These are phyloP conservation scores for Fomitopsis betulina DNA, from an alignment of 1,284 basidiomycete species.

Conservation along the genomic window DNA sequence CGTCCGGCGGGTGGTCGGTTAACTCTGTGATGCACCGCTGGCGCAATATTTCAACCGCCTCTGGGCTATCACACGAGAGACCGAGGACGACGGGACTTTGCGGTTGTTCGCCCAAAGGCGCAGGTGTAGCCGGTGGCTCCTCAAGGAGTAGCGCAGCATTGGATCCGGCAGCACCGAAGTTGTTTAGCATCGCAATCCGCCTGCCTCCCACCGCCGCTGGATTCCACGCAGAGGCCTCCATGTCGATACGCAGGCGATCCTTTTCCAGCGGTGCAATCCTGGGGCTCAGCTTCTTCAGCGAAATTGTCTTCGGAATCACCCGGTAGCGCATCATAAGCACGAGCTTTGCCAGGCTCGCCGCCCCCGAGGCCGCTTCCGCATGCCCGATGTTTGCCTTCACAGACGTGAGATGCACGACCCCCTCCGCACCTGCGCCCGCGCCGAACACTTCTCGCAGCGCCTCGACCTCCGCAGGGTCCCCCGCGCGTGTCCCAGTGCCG, in stretches of 20 bases:
- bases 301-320: constrained; percentile 56
- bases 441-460: constrained; percentile 57
- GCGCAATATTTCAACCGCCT: constrained; percentile 43
- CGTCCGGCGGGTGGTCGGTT: constrained; percentile 21
- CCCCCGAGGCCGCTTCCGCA: constrained; percentile 70
- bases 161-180: constrained; percentile 72
- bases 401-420: constrained; percentile 60
- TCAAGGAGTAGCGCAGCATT: constrained; percentile 61
- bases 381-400: constrained; percentile 74
- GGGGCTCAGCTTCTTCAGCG: constrained; percentile 52
- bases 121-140: constrained; percentile 29
- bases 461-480: constrained; percentile 61
- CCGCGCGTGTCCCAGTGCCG: constrained; percentile 64
- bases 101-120: not conserved
- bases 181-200: constrained; percentile 60
- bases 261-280: constrained; percentile 42
- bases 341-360: constrained; percentile 65
- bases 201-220: constrained; percentile 26
- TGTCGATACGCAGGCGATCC: constrained; percentile 51
- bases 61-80: constrained; percentile 52
- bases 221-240: constrained; percentile 37
- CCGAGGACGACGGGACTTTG: constrained; percentile 40
- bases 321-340: constrained; percentile 59
- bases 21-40: constrained; percentile 44
- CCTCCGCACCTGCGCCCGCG: constrained; percentile 28